Conservation (phyloP, 805 yeast genomes). For the Kazachstania viticola region DNA sequence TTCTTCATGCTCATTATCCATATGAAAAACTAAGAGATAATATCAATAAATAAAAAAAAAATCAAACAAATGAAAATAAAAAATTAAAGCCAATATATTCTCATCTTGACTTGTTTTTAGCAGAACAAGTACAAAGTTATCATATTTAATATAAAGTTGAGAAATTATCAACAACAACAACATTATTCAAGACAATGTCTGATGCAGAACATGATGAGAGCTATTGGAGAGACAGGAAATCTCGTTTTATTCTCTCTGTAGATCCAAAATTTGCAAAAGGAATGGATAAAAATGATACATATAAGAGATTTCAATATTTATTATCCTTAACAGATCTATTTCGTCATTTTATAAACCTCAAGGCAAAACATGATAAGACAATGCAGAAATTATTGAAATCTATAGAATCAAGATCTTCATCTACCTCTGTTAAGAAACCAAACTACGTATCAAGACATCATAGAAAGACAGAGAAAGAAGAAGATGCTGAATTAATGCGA, state of each 20-base stretch:
- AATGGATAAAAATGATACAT: constrained; percentile 53
- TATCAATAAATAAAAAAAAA: too few species aligned
- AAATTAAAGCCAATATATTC: too few species aligned
- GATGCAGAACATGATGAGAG: not conserved
- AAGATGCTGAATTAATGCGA: constrained; percentile 80
- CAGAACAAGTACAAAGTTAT: not conserved
- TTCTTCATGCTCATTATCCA: too few species aligned
- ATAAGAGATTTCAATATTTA: constrained; percentile 68
- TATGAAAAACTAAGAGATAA: too few species aligned
- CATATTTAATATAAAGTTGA: not conserved
- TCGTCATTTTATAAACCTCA: constrained; percentile 74
- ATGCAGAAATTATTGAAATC: constrained; percentile 47
- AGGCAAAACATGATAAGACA: constrained; percentile 66
- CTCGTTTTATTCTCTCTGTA: constrained; percentile 36
- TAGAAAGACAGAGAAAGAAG: constrained; percentile 89
- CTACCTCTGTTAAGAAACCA: constrained; percentile 27
- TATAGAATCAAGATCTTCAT: constrained; percentile 22
- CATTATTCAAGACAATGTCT: not conserved
- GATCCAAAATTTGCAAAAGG: constrained; percentile 50
- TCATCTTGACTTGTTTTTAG: too few species aligned
- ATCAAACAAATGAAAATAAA: too few species aligned
- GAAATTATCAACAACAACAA: too few species aligned
- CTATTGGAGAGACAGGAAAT: constrained; percentile 31
- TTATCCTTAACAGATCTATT: constrained; percentile 76
- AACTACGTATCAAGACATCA: constrained; percentile 35